These are phyloP conservation scores for Solanum aculeatissimum DNA, from an alignment of 305 asterid genomes.

Conservation along the genomic window DNA sequence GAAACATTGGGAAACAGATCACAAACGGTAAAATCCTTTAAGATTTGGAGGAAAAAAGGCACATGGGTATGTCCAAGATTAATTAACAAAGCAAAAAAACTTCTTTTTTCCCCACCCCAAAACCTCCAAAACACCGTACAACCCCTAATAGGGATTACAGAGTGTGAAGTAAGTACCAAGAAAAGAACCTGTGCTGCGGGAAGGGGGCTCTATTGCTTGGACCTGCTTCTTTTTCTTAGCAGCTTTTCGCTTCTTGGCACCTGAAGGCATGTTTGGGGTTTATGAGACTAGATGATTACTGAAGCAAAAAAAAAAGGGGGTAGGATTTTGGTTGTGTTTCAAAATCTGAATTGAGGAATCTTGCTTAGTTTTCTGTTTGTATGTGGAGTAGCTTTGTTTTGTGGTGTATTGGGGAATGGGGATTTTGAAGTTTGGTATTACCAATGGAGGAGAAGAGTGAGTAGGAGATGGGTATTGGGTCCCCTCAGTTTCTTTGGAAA, in stretches of 20 bases:
- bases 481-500: neutral
- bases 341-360: neutral
- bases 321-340: neutral
- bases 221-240: conserved; percentile 52
- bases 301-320: neutral
- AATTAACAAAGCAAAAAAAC: neutral
- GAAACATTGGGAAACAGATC: conserved; percentile 17
- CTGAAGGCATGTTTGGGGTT: conserved; percentile 47
- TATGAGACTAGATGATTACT: neutral
- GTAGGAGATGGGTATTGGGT: neutral
- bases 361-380: neutral
- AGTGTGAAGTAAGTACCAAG: conserved; percentile 19
- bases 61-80: neutral
- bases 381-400: neutral
- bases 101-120: neutral
- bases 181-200: neutral
- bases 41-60: neutral
- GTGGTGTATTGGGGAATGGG: neutral
- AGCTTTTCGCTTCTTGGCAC: conserved; percentile 79
- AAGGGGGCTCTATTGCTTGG: conserved; percentile 2
- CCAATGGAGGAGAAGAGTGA: neutral
- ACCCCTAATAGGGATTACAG: neutral
- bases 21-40: conserved; percentile 12
- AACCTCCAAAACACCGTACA: neutral
- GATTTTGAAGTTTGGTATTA: neutral